Percentiles rank a stretch among this genome's conserved stretches.
Conservation (phyloP, 176 grass and related monocot genomes). For the Eremochloa ophiuroides region DNA sequence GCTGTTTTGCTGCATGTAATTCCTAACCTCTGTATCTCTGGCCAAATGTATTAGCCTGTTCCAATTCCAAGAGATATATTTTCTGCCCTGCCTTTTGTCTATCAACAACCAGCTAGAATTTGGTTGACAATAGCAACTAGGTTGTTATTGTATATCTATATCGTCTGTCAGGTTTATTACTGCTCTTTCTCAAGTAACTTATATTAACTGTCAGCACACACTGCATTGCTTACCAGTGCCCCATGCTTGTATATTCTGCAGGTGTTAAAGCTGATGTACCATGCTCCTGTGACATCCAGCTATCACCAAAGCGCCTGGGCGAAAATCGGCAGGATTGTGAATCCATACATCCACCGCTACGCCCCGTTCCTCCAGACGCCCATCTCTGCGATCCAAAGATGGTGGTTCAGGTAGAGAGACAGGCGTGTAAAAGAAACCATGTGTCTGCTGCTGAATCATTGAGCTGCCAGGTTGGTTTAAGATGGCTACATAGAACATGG, state of each 20-base stretch:
- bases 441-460: background rate
- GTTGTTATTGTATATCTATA: background rate
- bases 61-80: background rate
- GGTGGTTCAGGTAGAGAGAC: slow-evolving; percentile 72
- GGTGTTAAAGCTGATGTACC: slow-evolving; percentile 84
- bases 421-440: background rate
- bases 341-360: slow-evolving; percentile 69
- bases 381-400: slow-evolving; percentile 68
- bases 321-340: slow-evolving; percentile 52
- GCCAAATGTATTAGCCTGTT: slow-evolving; percentile 5
- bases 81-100: background rate
- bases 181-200: background rate
- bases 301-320: slow-evolving; percentile 80
- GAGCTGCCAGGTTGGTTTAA: background rate
- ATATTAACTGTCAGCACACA: background rate
- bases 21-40: background rate
- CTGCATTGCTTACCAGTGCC: background rate
- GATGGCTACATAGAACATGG: background rate
- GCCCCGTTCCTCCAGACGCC: slow-evolving; percentile 59
- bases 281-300: slow-evolving; percentile 51
- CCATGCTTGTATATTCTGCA: no score
- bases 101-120: background rate
- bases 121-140: background rate
- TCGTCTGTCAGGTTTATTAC: background rate
- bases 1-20: background rate